Conservation (phyloP, 306 rosid genomes). For the Calophaca sinica region DNA sequence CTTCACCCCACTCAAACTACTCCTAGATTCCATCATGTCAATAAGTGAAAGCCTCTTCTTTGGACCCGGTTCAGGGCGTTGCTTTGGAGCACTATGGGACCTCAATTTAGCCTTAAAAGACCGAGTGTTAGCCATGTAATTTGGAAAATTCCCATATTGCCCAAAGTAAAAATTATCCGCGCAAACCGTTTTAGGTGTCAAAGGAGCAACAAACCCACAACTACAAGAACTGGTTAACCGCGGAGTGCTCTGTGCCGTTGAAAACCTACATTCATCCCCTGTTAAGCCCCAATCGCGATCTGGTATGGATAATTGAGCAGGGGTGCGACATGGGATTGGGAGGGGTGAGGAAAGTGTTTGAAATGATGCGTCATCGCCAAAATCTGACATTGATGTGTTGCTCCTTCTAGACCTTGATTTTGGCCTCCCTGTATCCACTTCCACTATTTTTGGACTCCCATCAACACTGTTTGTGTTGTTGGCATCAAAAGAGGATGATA, state of each 20-base stretch:
- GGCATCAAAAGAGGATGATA: conserved; percentile 70
- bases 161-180: conserved; percentile 55
- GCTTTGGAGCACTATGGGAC: conserved; percentile 91
- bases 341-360: conserved; percentile 65
- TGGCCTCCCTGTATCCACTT: conserved; percentile 85
- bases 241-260: conserved; percentile 95
- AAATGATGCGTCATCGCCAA: conserved; percentile 67
- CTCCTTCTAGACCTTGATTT: conserved; percentile 80
- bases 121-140: conserved; percentile 82
- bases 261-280: conserved; percentile 74
- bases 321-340: conserved; percentile 54
- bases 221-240: conserved; percentile 65
- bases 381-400: conserved; percentile 77
- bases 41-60: conserved; percentile 73
- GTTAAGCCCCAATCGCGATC: conserved; percentile 73
- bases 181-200: conserved; percentile 67
- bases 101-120: conserved; percentile 90
- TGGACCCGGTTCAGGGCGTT: conserved; percentile 74
- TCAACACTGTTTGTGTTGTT: conserved; percentile 44
- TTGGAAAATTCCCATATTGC: conserved; percentile 61
- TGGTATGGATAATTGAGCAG: conserved; percentile 54
- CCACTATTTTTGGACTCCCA: conserved; percentile 89
- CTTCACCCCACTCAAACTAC: conserved; percentile 72
- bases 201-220: conserved; percentile 53
- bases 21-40: conserved; percentile 81